Conservation (phyloP, 1,284 basidiomycete genomes). For the Cryptococcus sp. region DNA sequence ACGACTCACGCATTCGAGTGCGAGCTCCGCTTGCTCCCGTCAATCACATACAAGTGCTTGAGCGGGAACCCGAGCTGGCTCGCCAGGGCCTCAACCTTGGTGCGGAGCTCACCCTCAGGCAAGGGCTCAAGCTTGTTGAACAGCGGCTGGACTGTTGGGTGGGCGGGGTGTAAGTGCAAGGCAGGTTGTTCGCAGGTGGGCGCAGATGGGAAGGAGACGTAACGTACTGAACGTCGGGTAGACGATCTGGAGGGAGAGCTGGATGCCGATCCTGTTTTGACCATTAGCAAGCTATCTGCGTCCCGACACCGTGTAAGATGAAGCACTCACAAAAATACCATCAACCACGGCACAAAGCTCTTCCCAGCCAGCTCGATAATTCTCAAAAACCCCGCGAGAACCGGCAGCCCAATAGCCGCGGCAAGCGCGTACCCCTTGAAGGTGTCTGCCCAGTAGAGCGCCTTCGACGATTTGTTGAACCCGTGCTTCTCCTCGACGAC, state of each 20-base stretch:
- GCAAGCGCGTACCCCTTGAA: constrained; percentile 75
- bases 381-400: constrained; percentile 80
- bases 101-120: constrained; percentile 65
- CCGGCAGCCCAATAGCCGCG: constrained; percentile 75
- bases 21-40: constrained; percentile 89
- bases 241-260: constrained; percentile 76
- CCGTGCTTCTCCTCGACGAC: constrained; percentile 92
- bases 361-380: constrained; percentile 92
- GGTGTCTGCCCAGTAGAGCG: constrained; percentile 71
- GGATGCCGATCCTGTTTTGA: constrained; percentile 65
- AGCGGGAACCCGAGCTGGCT: constrained; percentile 84
- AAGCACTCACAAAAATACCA: constrained; percentile 67
- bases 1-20: constrained; percentile 78
- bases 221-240: constrained; percentile 71
- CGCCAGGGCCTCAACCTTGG: constrained; percentile 70
- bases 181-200: background rate
- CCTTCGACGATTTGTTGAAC: constrained; percentile 88
- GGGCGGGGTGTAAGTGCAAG: background rate
- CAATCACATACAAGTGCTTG: constrained; percentile 93
- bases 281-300: background rate
- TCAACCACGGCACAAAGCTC: constrained; percentile 81
- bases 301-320: background rate
- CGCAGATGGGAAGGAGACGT: background rate
- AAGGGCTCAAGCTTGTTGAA: constrained; percentile 96
- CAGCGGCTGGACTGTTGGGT: constrained; percentile 68